These are phyloP conservation scores for Claviceps fusiformis DNA, from an alignment of 2,329 filamentous ascomycete genomes.

Conservation along the genomic window DNA sequence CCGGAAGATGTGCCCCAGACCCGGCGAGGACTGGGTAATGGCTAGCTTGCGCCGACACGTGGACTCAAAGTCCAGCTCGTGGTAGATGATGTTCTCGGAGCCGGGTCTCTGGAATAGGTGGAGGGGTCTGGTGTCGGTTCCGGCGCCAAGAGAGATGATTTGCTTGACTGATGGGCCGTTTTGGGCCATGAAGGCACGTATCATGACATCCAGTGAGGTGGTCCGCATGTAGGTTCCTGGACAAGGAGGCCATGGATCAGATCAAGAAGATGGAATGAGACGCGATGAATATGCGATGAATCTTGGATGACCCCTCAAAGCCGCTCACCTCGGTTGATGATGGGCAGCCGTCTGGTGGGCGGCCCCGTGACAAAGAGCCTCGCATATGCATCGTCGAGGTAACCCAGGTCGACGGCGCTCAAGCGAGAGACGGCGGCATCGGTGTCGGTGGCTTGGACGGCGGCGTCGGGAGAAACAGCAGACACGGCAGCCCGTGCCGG, in stretches of 20 bases:
- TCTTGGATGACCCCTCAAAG: no score
- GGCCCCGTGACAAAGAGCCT: slow-evolving; percentile 49
- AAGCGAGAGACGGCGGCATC: slow-evolving; percentile 82
- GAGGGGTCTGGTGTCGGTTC: slow-evolving; percentile 83
- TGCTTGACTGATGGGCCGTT: slow-evolving; percentile 39
- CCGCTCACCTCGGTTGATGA: slow-evolving; percentile 76
- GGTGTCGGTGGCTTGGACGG: slow-evolving; percentile 79
- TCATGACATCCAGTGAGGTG: slow-evolving; percentile 63
- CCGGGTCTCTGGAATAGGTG: slow-evolving; percentile 44
- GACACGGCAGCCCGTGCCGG: neutral
- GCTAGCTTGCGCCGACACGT: slow-evolving; percentile 57
- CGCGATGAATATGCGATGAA: no score
- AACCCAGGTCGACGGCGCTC: slow-evolving; percentile 77
- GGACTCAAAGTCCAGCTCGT: slow-evolving; percentile 79
- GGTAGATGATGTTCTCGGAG: slow-evolving; percentile 50
- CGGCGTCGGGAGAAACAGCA: slow-evolving; percentile 46
- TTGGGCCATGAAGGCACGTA: slow-evolving; percentile 53
- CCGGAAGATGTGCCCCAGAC: slow-evolving; percentile 25
- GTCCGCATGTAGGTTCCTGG: slow-evolving; percentile 88
- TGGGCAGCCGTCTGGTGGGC: slow-evolving; percentile 57
- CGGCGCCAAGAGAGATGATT: slow-evolving; percentile 84
- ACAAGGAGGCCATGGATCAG: neutral
- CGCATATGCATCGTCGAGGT: slow-evolving; percentile 72
- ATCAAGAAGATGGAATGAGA: no score
- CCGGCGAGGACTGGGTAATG: slow-evolving; percentile 32